Conservation (phyloP, 2,329 filamentous ascomycete species). For the Biscogniauxia sp. region DNA sequence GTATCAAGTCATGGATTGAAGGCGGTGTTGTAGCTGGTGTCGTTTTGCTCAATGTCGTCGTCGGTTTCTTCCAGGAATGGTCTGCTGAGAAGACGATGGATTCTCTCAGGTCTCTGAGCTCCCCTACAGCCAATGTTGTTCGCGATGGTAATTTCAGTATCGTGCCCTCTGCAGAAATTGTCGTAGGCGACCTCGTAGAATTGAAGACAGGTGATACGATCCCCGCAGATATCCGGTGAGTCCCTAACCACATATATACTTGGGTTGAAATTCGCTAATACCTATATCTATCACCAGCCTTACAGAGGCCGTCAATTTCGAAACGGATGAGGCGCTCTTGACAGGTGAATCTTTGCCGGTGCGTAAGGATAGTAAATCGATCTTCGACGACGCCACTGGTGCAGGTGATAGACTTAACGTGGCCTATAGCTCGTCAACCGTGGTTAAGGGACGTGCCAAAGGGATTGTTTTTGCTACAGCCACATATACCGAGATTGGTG, state of each 20-base stretch:
- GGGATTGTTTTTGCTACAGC: slow-evolving; percentile 61
- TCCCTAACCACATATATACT: background rate
- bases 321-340: slow-evolving; percentile 60
- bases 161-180: slow-evolving; percentile 52
- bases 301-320: slow-evolving; percentile 53
- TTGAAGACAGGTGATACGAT: slow-evolving; percentile 48
- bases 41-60: slow-evolving; percentile 50
- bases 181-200: slow-evolving; percentile 58
- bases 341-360: slow-evolving; percentile 64
- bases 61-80: slow-evolving; percentile 55
- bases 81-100: slow-evolving; percentile 56
- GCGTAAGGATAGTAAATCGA: slow-evolving; percentile 47
- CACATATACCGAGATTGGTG: slow-evolving; percentile 61
- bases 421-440: slow-evolving; percentile 60
- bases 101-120: slow-evolving; percentile 48
- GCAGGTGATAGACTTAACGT: slow-evolving; percentile 63
- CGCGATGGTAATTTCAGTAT: slow-evolving; percentile 49
- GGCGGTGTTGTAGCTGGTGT: slow-evolving; percentile 52
- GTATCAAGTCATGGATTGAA: slow-evolving; percentile 53
- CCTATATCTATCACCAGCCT: slow-evolving; percentile 27
- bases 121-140: slow-evolving; percentile 49
- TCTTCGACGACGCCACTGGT: slow-evolving; percentile 52
- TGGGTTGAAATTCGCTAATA: slow-evolving; percentile 1
- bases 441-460: slow-evolving; percentile 59
- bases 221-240: slow-evolving; percentile 40